Percentiles rank a stretch among this genome's conserved stretches.
Evolutionary conservation across 306 rosid species (phyloP).

Genomic region (Cicer bijugum): DNA sequence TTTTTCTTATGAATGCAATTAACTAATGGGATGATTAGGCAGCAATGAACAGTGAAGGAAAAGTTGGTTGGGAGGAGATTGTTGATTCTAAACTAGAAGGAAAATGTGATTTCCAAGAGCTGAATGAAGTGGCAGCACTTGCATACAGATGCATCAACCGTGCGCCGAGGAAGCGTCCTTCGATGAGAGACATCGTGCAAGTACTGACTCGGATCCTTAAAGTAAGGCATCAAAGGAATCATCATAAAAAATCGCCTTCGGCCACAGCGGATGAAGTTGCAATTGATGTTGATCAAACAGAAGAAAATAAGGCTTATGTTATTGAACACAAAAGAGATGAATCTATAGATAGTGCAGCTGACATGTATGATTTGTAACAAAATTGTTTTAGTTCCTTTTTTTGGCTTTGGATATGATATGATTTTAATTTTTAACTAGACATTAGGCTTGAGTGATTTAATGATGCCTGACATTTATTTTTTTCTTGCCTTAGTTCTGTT

Average conservation of each 20-base stretch:
- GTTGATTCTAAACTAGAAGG: conserved; percentile 82
- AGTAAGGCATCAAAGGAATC: conserved; percentile 59
- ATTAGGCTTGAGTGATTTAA: conserved; percentile 39
- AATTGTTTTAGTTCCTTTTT: conserved; percentile 46
- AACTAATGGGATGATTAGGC: conserved; percentile 63
- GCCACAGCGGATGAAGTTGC: conserved; percentile 67
- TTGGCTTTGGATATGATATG: conserved; percentile 41
- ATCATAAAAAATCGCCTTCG: conserved; percentile 65
- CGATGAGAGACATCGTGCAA: conserved; percentile 93
- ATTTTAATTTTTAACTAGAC: not conserved
- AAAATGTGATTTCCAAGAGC: conserved; percentile 68
- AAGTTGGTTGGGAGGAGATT: conserved; percentile 97
- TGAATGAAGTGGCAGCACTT: conserved; percentile 84
- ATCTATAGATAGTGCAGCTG: conserved; percentile 79
- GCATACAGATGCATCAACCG: conserved; percentile 86
- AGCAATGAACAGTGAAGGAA: conserved; percentile 91
- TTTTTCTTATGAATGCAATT: conserved; percentile 37
- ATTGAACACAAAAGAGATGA: conserved; percentile 76
- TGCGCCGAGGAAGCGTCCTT: conserved; percentile 75
- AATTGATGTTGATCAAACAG: conserved; percentile 64
- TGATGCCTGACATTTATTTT: conserved; percentile 37
- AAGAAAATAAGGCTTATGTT: conserved; percentile 56
- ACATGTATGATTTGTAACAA: conserved; percentile 67
- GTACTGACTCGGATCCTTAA: conserved; percentile 71
- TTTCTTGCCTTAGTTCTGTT: conserved; percentile 35